Evolutionary conservation across 495 filamentous ascomycete species (phyloP), one percentile per base, ranked within the genome.

Genomic region (Xylaria scruposa): DNA sequence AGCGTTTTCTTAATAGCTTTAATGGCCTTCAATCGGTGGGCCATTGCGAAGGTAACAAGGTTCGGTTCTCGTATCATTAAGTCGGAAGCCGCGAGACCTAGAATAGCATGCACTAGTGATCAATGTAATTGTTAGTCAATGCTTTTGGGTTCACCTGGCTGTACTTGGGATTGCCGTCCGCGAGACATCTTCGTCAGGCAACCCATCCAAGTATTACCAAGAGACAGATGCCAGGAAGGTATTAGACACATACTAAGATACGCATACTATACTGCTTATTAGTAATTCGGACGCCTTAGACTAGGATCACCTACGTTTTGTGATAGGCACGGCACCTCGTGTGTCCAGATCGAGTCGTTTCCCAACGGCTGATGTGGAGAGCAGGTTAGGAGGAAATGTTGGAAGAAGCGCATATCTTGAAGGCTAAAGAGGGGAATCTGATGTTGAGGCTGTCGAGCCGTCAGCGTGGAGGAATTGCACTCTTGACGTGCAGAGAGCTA

Each of bases 341-440:
- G 88, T 19, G 82, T 84, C 89, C 89, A 91, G 33, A 87, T 78
- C 12, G 78, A 75, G 70, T 91, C 88, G 60, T 85, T 84, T 33
- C 87, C 87, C 60, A 90, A 77, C 0, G 89, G 89, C 40, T 90
- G 86, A 78, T 89, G 85, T 6, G 89, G 90, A 70, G 88, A 86
- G 67, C 88, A 89, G 10, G 76, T 78, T 24, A 85, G 70, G 29
- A 91, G 79, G 67, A 91, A 90, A 72, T 90, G 87, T 77, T 91
- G 88, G 77, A 90, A 90, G 73, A 90, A 86, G 62, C 88, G 84
- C 78, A 91, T 87, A 77, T 91, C 89, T 26, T 87, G 81, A 21
- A 85, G 78, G 46, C 82, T 86, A 77, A 89, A 89, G 0, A 86
- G 73, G 24, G 85, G 84, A 38, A 83, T 75, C 29, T 82, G 81